A percentile compares a stretch with the other conserved stretches of the same genome.
These are phyloP conservation scores for Debaryomycetaceae sp. DNA, from an alignment of 1,139 yeast species.

Conservation along the genomic window DNA sequence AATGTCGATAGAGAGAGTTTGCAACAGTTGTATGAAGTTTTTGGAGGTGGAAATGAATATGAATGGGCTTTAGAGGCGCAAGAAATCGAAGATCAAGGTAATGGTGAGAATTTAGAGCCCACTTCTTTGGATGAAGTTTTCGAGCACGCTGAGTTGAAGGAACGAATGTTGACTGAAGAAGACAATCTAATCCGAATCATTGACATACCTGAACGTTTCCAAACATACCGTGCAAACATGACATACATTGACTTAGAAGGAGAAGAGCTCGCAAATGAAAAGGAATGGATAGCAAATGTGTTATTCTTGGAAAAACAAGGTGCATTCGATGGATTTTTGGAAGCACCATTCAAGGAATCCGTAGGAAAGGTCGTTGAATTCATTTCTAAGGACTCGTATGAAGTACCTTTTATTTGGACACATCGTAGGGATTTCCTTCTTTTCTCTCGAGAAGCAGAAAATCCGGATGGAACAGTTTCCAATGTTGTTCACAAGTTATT, in stretches of 20 bases:
- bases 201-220: constrained; percentile 92
- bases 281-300: constrained; percentile 70
- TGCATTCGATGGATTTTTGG: constrained; percentile 36
- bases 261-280: constrained; percentile 68
- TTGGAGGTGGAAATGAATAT: constrained; percentile 96
- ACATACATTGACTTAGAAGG: constrained; percentile 65
- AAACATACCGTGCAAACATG: constrained; percentile 63
- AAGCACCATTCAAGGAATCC: constrained; percentile 63
- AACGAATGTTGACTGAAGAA: constrained; percentile 85
- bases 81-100: constrained; percentile 62
- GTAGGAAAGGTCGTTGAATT: constrained; percentile 78
- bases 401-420: constrained; percentile 96
- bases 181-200: constrained; percentile 84
- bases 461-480: constrained; percentile 41
- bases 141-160: constrained; percentile 90
- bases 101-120: constrained; percentile 52
- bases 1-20: constrained; percentile 89
- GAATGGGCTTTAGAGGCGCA: constrained; percentile 97
- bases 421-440: constrained; percentile 88
- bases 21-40: constrained; percentile 89
- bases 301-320: constrained; percentile 51
- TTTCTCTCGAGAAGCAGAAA: constrained; percentile 51
- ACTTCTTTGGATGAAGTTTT: constrained; percentile 81
- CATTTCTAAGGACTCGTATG: constrained; percentile 72
- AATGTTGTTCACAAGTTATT: constrained; percentile 52